A percentile compares a stretch with the other conserved stretches of the same genome.
Evolutionary conservation across 2,329 filamentous ascomycete species (phyloP).

Genomic region (Neonectria coccinea): DNA sequence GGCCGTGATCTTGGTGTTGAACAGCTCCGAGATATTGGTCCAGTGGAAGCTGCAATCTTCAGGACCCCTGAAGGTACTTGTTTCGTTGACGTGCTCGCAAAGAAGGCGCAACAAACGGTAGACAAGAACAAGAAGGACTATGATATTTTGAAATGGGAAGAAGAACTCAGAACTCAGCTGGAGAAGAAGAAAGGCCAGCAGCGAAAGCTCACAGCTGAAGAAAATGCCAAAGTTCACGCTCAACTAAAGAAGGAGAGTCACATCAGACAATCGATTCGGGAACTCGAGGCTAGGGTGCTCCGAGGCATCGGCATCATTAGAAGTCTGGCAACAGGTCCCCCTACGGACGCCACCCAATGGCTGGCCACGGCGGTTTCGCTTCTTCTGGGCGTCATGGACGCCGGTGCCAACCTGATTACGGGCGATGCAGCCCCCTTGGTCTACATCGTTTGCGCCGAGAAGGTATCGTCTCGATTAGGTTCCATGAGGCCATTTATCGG

Average conservation of each 20-base stretch:
- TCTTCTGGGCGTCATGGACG: constrained; percentile 79
- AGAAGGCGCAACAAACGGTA: constrained; percentile 76
- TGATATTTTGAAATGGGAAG: constrained; percentile 96
- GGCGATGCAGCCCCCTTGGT: constrained; percentile 82
- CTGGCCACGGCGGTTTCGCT: constrained; percentile 83
- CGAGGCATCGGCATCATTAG: constrained; percentile 89
- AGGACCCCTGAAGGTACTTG: constrained; percentile 88
- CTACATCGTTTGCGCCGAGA: constrained; percentile 83
- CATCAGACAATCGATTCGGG: constrained; percentile 79
- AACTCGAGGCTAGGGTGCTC: constrained; percentile 76
- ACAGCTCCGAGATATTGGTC: constrained; percentile 79
- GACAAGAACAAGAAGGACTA: constrained; percentile 96
- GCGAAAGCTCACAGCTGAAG: constrained; percentile 91
- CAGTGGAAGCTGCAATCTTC: constrained; percentile 92
- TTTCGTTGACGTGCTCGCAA: constrained; percentile 91
- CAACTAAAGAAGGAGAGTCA: constrained; percentile 88
- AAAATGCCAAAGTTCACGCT: constrained; percentile 88
- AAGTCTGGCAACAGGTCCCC: constrained; percentile 85
- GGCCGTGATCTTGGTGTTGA: constrained; percentile 76
- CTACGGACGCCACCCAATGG: constrained; percentile 90
- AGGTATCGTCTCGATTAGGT: constrained; percentile 79
- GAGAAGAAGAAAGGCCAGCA: constrained; percentile 93
- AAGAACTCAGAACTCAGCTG: constrained; percentile 86
- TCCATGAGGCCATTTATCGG: constrained; percentile 85
- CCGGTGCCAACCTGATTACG: constrained; percentile 83